phyloP scores from a whole-genome alignment of 1,139 yeast genomes.

The Arxiozyma telluris region DNA sequence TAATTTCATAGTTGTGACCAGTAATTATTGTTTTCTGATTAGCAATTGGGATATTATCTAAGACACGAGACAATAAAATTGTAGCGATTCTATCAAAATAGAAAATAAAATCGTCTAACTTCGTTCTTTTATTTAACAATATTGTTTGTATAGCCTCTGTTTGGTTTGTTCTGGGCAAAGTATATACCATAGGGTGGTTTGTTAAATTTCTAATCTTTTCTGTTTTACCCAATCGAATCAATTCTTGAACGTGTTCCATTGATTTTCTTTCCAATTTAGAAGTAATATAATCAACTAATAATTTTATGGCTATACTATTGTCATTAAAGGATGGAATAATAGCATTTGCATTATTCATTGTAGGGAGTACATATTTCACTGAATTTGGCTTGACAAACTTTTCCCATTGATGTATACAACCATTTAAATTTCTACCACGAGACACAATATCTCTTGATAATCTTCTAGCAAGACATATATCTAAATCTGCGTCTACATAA shows the following conservation, averaged over 20 bases:
- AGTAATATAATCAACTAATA: conserved; percentile 71
- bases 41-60: conserved; percentile 39
- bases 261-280: conserved; percentile 64
- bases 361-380: conserved; percentile 63
- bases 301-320: conserved; percentile 66
- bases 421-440: conserved; percentile 74
- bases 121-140: conserved; percentile 45
- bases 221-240: conserved; percentile 28
- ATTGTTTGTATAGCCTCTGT: conserved; percentile 64
- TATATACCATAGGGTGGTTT: conserved; percentile 16
- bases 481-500: conserved; percentile 90
- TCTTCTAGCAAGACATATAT: conserved; percentile 82
- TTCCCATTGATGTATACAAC: conserved; percentile 86
- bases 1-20: conserved; percentile 34
- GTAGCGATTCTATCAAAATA: conserved; percentile 75
- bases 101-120: conserved; percentile 72
- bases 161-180: conserved; percentile 58
- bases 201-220: conserved; percentile 12
- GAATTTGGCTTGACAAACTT: conserved; percentile 88
- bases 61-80: conserved; percentile 56
- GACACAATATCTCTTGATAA: conserved; percentile 76
- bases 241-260: conserved; percentile 45
- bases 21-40: conserved; percentile 34
- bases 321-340: conserved; percentile 86
- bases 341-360: conserved; percentile 74